These are phyloP conservation scores for Phytophthora pluvialis DNA, from an alignment of 352 stramenopile genomes.

Conservation along the genomic window DNA sequence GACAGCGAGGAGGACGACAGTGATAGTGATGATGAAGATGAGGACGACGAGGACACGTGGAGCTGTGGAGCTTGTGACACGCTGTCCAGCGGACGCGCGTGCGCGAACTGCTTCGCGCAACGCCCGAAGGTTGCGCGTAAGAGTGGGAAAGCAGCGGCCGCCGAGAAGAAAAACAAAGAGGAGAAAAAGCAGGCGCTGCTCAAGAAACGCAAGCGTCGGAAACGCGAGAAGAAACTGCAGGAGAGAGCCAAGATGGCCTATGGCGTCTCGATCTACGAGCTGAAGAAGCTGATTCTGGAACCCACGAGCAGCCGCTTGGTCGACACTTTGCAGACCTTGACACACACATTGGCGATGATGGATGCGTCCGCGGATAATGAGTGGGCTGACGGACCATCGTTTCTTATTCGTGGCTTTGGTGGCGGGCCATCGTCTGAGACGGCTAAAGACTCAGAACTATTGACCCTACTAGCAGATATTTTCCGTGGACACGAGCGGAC, in stretches of 20 bases:
- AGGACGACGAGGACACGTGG: constrained; percentile 35
- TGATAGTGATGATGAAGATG: constrained; percentile 29
- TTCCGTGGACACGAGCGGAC: constrained; percentile 45
- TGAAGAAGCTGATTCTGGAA: constrained; percentile 60
- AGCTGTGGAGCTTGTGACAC: constrained; percentile 41
- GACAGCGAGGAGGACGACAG: constrained; percentile 36
- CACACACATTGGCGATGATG: constrained; percentile 86
- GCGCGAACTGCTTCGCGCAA: constrained; percentile 47
- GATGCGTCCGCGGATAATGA: constrained; percentile 80
- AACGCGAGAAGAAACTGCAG: constrained; percentile 45
- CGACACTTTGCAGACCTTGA: constrained; percentile 79
- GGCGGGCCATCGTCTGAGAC: constrained; percentile 34
- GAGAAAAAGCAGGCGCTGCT: constrained; percentile 39
- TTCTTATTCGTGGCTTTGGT: constrained; percentile 69
- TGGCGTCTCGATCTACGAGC: constrained; percentile 68
- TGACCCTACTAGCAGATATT: constrained; percentile 58
- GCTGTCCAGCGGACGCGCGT: constrained; percentile 31
- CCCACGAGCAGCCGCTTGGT: constrained; percentile 54
- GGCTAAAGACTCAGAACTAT: constrained; percentile 65
- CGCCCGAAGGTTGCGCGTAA: constrained; percentile 30
- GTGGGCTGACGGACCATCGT: constrained; percentile 61
- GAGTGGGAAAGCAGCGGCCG: constrained; percentile 23
- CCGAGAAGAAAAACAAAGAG: constrained; percentile 29
- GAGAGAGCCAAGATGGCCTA: constrained; percentile 61
- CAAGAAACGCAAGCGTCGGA: constrained; percentile 41